Evolutionary conservation across 164 flowering plant species (phyloP), one percentile per base, ranked within the genome.

Genomic region (Magnolia sinica): DNA sequence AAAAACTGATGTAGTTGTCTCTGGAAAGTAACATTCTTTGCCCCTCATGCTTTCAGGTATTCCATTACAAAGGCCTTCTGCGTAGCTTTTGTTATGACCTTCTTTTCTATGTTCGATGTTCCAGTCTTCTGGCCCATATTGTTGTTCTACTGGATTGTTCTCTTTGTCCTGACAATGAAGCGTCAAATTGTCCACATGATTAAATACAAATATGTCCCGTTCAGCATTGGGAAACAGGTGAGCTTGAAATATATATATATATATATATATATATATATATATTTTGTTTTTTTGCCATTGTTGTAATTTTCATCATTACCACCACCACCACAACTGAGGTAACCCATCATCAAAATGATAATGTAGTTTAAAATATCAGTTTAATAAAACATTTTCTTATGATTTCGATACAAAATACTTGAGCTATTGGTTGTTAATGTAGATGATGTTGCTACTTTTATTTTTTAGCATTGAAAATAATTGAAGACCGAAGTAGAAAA

Each of bases 111-210:
- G 69, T 88, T 91, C 76, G 93, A 91, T 78, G 93, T 91, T 45
- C 92, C 93, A 22, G 95, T 91, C 66, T 91, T 91, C 82, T 91
- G 95, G 95, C 93, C 93, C 50, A 90, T 90, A 74, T 83, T 90
- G 66, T 91, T 91, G 31, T 88, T 83, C 78, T 89, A 91, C 64
- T 90, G 96, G 96, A 74, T 88, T 74, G 92, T 89, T 74, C 87
- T 91, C 7, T 91, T 91, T 79, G 86, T 90, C 50, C 88, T 91
- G 70, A 90, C 93, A 29, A 91, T 91, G 96, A 91, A 86, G 87
- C 92, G 93, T 73, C 92, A 91, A 81, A 91, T 90, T 70, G 78
- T 84, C 78, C 96, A 90, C 84, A 91, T 91, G 96, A 88, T 90
- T 63, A 91, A 89, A 76, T 85, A 88, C 85, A 90, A 82, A 81